Evolutionary conservation across 768 basidiomycete genomes (phyloP), one percentile per base, ranked within the genome.

Genomic region (Russula sp.): DNA sequence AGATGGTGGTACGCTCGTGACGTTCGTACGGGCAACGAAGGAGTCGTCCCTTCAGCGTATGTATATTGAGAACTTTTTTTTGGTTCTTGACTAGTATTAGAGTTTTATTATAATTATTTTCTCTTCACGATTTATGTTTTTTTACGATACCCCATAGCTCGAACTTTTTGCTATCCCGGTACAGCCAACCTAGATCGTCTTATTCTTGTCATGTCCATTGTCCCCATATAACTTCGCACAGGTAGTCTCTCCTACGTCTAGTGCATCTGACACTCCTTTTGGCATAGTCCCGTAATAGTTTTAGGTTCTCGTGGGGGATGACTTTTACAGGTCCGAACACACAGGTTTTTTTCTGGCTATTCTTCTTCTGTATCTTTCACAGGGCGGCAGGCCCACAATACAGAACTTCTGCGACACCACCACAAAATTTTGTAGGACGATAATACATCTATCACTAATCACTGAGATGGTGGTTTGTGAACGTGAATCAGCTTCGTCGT

Each of bases 1-100:
- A 94, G 94, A 52, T 98, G 94, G 94, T 97, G 94, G 94, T 95
- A 90, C 71, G 91, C 88, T 57, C 84, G 92, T 36, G 91, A 95
- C 74, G 77, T 84, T 24, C 82, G 83, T 57, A 87, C 88, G 53
- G 90, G 93, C 10, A 83, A 80, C 55, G 92, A 95, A 76, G 94
- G 94, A 14, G 90, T 95, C 36, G 90, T 97, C 56, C 94, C 94
- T 10, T 90, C 92, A 48, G 86, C 92, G 62, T 98, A 95, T 81
- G 80, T 92, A 77, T 92, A 91, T 78, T 93, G 81, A 83, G 71
- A 65, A 63, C 57, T 62, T 26, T 28, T 22, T 11, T 8, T 36
- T 38, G n/a, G 11, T 36, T 56, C 28, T 53, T 62, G 44, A 10
- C n/a, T 53, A 46, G 49, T 26, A 59, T 57, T 51, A 49, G 18